phyloP scores from a whole-genome alignment of 352 stramenopile species.

The Phytophthora capsici region DNA sequence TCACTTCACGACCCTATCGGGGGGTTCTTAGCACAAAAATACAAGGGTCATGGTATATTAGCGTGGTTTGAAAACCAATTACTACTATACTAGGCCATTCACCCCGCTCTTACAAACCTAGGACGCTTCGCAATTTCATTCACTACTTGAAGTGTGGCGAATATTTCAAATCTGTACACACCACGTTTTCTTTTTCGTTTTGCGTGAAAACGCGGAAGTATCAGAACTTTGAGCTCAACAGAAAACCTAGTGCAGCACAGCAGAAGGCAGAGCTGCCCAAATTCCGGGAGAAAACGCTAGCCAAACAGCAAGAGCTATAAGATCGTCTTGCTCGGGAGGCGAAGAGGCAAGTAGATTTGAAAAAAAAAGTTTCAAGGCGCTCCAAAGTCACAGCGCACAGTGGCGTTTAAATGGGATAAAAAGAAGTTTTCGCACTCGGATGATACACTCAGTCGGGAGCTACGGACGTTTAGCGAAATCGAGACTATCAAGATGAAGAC shows the following conservation, averaged over 20 bases:
- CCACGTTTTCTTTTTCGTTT: too few relatives aligned
- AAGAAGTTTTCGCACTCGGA: slow-evolving; percentile 78
- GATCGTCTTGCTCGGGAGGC: slow-evolving; percentile 54
- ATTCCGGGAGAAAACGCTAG: slow-evolving; percentile 58
- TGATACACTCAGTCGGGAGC: slow-evolving; percentile 63
- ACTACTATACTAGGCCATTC: too few relatives aligned
- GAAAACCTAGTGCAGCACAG: slow-evolving; percentile 39
- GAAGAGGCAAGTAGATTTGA: slow-evolving; percentile 44
- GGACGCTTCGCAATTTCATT: too few relatives aligned
- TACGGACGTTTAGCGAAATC: slow-evolving; percentile 72
- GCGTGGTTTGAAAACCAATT: too few relatives aligned
- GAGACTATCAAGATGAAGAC: slow-evolving; percentile 75
- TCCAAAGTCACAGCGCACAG: slow-evolving; percentile 70
- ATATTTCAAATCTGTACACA: too few relatives aligned
- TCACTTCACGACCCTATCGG: slow-evolving; percentile 13
- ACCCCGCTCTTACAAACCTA: too few relatives aligned
- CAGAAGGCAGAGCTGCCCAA: slow-evolving; percentile 59
- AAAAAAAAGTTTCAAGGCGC: slow-evolving; percentile 28
- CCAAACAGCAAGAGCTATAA: slow-evolving; percentile 62
- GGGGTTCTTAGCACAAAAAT: too few relatives aligned
- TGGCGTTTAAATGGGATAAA: slow-evolving; percentile 84
- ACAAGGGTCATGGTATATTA: too few relatives aligned
- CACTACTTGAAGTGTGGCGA: too few relatives aligned
- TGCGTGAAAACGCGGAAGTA: too few relatives aligned
- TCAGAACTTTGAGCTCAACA: slow-evolving; percentile 43